These are phyloP conservation scores for Scutellaria minor DNA, from an alignment of 257 asterid species.

Conservation along the genomic window DNA sequence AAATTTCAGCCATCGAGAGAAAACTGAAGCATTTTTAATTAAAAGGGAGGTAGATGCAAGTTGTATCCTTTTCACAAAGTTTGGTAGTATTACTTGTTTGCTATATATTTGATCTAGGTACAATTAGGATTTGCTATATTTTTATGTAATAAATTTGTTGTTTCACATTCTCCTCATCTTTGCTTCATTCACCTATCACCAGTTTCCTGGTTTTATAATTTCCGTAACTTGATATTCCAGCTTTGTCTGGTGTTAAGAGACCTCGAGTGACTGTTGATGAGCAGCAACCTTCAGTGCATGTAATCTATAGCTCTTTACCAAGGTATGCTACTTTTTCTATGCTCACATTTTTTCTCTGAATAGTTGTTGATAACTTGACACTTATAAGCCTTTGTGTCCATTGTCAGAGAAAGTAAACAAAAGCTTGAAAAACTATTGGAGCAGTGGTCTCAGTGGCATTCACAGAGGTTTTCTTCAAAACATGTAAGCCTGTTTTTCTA, in stretches of 20 bases:
- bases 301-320: slow-evolving; percentile 70
- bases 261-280: slow-evolving; percentile 66
- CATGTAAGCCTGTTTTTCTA: slow-evolving; percentile 50
- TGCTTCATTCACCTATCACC: slow-evolving; percentile 20
- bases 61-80: slow-evolving; percentile 53
- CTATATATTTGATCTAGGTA: slow-evolving; percentile 1
- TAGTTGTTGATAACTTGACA: slow-evolving; percentile 5
- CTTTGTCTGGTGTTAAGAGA: slow-evolving; percentile 79
- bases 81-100: slow-evolving; percentile 27
- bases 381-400: slow-evolving; percentile 31
- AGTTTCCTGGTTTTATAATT: slow-evolving; percentile 39
- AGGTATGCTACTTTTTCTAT: slow-evolving; percentile 51
- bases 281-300: slow-evolving; percentile 79
- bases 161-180: slow-evolving; percentile 19
- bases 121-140: slow-evolving; percentile 7
- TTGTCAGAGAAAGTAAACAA: slow-evolving; percentile 81
- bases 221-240: slow-evolving; percentile 56
- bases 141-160: background rate
- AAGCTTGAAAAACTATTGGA: slow-evolving; percentile 86
- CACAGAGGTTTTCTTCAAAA: slow-evolving; percentile 62
- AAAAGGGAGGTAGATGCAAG: slow-evolving; percentile 48
- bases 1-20: slow-evolving; percentile 43
- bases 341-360: slow-evolving; percentile 18
- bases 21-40: slow-evolving; percentile 40
- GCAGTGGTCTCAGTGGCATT: slow-evolving; percentile 94